These are phyloP conservation scores for Plasmodium yoelii DNA, from an alignment of 169 alveolate species.

Conservation along the genomic window DNA sequence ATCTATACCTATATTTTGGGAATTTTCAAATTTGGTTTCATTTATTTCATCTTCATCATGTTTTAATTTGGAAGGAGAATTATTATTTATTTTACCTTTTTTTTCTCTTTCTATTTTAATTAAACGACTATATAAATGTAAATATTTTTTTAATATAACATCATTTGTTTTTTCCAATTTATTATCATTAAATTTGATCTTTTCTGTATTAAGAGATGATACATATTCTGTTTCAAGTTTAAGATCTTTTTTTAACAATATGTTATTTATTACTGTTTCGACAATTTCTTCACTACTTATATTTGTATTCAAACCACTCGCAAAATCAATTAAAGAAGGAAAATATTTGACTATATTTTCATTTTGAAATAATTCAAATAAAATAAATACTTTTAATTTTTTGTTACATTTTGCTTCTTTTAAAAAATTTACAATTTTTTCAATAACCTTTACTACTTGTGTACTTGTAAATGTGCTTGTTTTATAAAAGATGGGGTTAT, in stretches of 20 bases:
- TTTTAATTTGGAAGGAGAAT: background rate
- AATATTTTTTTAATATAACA: too few species aligned
- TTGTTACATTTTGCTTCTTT: constrained; percentile 38
- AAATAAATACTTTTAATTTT: constrained; percentile 25
- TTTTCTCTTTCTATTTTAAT: too few species aligned
- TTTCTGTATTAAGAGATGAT: background rate
- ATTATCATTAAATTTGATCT: background rate
- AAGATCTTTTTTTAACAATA: background rate
- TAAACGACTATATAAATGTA: too few species aligned
- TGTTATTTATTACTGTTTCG: constrained; percentile 19
- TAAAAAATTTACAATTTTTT: constrained; percentile 20
- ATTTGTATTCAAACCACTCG: constrained; percentile 3
- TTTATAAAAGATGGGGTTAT: constrained; percentile 10
- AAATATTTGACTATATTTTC: constrained; percentile 35
- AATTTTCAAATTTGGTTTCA: background rate
- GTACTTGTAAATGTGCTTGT: background rate
- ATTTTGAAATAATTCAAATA: constrained; percentile 53
- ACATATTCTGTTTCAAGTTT: background rate
- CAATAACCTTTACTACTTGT: constrained; percentile 19
- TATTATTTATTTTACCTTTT: background rate
- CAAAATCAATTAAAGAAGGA: constrained; percentile 15
- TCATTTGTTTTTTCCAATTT: background rate
- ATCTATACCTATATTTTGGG: background rate
- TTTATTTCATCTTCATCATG: background rate
- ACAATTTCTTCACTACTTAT: constrained; percentile 37